Conservation (phyloP, 306 rosid species). For the Begonia fuchsioides region DNA sequence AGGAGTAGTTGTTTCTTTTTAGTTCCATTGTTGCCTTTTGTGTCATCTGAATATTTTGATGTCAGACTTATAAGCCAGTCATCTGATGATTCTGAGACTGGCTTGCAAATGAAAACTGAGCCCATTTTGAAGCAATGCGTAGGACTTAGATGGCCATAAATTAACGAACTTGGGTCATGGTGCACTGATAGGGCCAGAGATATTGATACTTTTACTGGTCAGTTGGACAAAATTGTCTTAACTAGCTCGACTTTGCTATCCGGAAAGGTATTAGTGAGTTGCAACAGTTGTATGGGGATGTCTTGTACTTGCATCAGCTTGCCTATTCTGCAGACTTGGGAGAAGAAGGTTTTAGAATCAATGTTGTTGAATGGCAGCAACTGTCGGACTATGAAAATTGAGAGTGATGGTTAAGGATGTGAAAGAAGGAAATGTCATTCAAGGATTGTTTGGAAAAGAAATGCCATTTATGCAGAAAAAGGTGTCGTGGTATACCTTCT, state of each 20-base stretch:
- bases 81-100: conserved; percentile 29
- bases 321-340: conserved; percentile 53
- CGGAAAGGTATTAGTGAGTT: conserved; percentile 63
- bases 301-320: conserved; percentile 54
- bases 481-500: conserved; percentile 23
- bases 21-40: conserved; percentile 23
- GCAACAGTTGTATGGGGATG: conserved; percentile 59
- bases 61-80: conserved; percentile 33
- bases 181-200: conserved; percentile 67
- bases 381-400: conserved; percentile 63
- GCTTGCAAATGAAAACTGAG: conserved; percentile 58
- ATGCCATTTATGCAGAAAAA: conserved; percentile 66
- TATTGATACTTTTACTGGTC: conserved; percentile 77
- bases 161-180: conserved; percentile 55
- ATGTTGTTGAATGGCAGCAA: conserved; percentile 63
- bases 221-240: conserved; percentile 72
- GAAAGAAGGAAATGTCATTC: conserved; percentile 47
- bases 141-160: conserved; percentile 77
- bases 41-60: conserved; percentile 56
- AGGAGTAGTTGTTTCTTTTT: conserved; percentile 9
- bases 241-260: conserved; percentile 64
- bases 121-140: conserved; percentile 59
- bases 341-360: conserved; percentile 30
- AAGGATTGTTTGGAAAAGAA: conserved; percentile 51
- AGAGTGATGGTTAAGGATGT: conserved; percentile 78